These are phyloP conservation scores for Thymus mandschuricus DNA, from an alignment of 257 asterid species.

Conservation along the genomic window DNA sequence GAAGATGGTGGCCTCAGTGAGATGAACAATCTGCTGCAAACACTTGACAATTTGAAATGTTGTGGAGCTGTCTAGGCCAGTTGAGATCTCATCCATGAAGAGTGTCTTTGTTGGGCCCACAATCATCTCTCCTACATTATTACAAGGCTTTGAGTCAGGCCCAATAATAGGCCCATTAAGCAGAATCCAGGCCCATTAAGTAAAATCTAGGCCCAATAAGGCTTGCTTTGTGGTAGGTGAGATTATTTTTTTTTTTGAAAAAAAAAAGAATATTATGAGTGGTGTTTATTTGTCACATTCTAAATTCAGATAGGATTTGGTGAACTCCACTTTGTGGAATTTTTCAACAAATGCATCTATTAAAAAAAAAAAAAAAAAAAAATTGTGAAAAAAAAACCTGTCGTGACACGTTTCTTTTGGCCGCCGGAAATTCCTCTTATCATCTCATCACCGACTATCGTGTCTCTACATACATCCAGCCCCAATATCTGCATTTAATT, in stretches of 20 bases:
- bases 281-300: constrained; percentile 9
- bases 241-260: neutral
- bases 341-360: constrained; percentile 25
- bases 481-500: constrained; percentile 63
- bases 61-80: constrained; percentile 78
- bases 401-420: constrained; percentile 78
- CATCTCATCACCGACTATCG: constrained; percentile 78
- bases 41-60: constrained; percentile 72
- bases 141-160: neutral
- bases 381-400: too few relatives aligned
- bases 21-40: constrained; percentile 65
- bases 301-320: constrained; percentile 29
- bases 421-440: constrained; percentile 85
- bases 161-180: neutral
- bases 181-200: too few relatives aligned
- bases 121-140: constrained; percentile 63
- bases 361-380: too few relatives aligned
- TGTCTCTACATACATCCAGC: constrained; percentile 76
- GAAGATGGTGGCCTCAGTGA: constrained; percentile 65
- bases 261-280: neutral
- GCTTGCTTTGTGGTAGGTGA: constrained; percentile 23
- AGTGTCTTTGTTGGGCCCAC: constrained; percentile 67
- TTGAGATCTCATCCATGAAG: constrained; percentile 81
- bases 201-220: neutral
- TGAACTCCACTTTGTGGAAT: constrained; percentile 35